Conservation (phyloP, 305 asterid species). For the Fraxinus baroniana region DNA sequence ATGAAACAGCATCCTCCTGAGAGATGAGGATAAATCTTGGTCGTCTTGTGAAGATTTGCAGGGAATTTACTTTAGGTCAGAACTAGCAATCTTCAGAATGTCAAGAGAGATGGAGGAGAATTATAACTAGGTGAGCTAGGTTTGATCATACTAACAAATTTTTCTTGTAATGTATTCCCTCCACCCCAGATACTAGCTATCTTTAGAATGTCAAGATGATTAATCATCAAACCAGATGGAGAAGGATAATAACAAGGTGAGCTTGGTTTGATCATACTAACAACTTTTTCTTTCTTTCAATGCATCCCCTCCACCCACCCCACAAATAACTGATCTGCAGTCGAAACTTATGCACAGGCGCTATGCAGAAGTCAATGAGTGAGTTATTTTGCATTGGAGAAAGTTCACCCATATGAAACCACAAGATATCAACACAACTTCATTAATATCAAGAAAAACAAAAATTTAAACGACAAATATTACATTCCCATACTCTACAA, state of each 20-base stretch:
- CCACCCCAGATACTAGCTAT: constrained; percentile 1
- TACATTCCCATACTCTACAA: neutral
- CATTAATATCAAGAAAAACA: neutral
- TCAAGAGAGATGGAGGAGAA: neutral
- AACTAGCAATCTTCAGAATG: neutral
- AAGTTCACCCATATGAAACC: neutral
- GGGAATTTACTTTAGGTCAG: neutral
- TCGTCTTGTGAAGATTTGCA: neutral
- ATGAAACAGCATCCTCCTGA: neutral
- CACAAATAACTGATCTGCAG: neutral
- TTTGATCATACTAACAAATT: neutral
- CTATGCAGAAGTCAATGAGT: neutral
- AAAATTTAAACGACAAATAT: neutral
- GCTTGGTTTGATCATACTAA: neutral
- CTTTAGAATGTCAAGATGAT: neutral
- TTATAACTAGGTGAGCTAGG: neutral
- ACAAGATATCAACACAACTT: neutral
- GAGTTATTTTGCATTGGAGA: neutral
- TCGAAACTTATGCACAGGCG: neutral
- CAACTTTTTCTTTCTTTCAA: neutral
- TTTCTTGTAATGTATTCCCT: neutral
- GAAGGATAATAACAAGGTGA: neutral
- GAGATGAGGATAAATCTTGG: neutral
- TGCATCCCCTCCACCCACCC: neutral
- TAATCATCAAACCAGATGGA: neutral